phyloP scores from a whole-genome alignment of 805 yeast genomes.

The Starmerella apicola region DNA sequence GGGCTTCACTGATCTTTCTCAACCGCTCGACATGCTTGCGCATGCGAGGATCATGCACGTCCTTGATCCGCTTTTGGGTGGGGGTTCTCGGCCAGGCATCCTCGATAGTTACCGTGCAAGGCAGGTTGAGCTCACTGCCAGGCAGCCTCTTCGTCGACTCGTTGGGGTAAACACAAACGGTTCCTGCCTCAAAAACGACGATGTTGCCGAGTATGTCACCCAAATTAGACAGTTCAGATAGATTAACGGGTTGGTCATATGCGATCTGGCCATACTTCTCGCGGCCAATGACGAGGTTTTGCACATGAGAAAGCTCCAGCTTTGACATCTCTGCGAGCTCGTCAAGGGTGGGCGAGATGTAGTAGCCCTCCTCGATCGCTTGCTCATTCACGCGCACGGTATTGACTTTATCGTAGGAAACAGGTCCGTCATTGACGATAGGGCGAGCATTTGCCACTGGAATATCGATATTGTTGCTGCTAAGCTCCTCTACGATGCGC shows the following conservation, averaged over 20 bases:
- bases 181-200: slow-evolving; percentile 47
- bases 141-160: slow-evolving; percentile 40
- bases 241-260: slow-evolving; percentile 64
- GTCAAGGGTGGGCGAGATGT: slow-evolving; percentile 61
- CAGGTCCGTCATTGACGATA: neutral
- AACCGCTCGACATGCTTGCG: slow-evolving; percentile 33
- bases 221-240: slow-evolving; percentile 48
- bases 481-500: no score
- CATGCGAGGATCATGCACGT: slow-evolving; percentile 57
- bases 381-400: slow-evolving; percentile 19
- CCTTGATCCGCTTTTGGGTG: slow-evolving; percentile 46
- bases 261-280: slow-evolving; percentile 56
- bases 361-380: slow-evolving; percentile 45
- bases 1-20: slow-evolving; percentile 38
- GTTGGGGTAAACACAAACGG: slow-evolving; percentile 61
- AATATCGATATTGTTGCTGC: neutral
- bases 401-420: slow-evolving; percentile 1
- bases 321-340: slow-evolving; percentile 45
- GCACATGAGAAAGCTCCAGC: slow-evolving; percentile 46
- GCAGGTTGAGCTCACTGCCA: slow-evolving; percentile 69
- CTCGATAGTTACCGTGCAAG: slow-evolving; percentile 59
- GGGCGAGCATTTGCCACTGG: neutral
- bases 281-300: slow-evolving; percentile 60
- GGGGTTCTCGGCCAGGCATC: slow-evolving; percentile 58
- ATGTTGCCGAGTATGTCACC: slow-evolving; percentile 53